Base-by-base conservation (phyloP, 345 rosid species). In the Corymbia maculata region DNA sequence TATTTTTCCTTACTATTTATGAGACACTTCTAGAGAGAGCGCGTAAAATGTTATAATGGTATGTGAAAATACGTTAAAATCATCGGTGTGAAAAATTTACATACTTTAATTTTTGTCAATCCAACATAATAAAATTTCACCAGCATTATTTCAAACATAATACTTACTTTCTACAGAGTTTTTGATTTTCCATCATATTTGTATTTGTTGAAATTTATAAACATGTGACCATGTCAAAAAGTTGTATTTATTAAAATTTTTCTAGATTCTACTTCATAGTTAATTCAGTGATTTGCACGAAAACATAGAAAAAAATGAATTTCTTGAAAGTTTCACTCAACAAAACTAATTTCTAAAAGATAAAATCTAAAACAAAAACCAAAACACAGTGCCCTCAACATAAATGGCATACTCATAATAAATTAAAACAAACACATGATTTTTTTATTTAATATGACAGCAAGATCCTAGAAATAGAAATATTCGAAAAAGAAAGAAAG, bases 1-100 rank as follows among this genome's bases (percentile, higher is more conserved):
- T n/a, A 17, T 64, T n/a, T 64, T n/a, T n/a, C 36, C 19, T 64
- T 14, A 6, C 42, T 64, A 64, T 13, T 14, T 4, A 17, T 6
- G 8, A 52, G 0, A 64, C 30, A n/a, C 75, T 13, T 64, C 13
- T 64, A 64, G 36, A 64, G 9, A 6, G 4, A 64, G 9, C 0
- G 17, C 36, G 9, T 70, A 0, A 68, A 1, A 16, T 4, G 0
- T 70, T 17, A 0, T 32, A 4, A 3, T 3, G 16, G 1, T 4
- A 32, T 4, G 24, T 9, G 42, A 16, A 70, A 36, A 24, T 4
- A 70, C 0, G 32, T 1, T 70, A 17, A 68, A 70, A 70, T 13
- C 0, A 4, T n/a, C 2, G 3, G 19, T n/a, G n/a, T n/a, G 75
- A 6, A n/a, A n/a, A 7, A 14, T 14, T 30, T n/a, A 64, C 6